Percentiles rank a stretch among this genome's conserved stretches.
phyloP scores from a whole-genome alignment of 139 green algal genomes.

The Astrephomene gubernaculifera region DNA sequence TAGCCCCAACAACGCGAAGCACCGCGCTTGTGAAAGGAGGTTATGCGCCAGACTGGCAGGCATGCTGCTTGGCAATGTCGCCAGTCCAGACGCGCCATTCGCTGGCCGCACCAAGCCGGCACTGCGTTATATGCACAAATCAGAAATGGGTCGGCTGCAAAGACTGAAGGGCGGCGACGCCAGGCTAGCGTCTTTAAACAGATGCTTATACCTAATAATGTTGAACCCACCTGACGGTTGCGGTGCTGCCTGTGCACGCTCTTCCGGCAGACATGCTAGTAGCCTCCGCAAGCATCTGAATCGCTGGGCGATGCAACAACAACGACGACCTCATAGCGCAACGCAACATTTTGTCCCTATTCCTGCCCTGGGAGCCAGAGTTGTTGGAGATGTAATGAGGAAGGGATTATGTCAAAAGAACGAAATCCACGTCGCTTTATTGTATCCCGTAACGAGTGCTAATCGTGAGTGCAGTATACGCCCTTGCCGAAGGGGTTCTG shows the following conservation, averaged over 20 bases:
- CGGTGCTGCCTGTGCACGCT: not conserved
- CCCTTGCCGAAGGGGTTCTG: too few species aligned
- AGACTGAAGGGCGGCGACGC: not conserved
- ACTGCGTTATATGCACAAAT: not conserved
- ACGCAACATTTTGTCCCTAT: not conserved
- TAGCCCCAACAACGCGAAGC: slow-evolving; percentile 26
- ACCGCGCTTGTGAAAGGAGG: slow-evolving; percentile 7
- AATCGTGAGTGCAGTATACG: too few species aligned
- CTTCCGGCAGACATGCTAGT: too few species aligned
- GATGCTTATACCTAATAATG: not conserved
- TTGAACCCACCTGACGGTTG: not conserved
- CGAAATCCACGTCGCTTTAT: too few species aligned
- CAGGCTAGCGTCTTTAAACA: not conserved
- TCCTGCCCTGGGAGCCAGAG: too few species aligned
- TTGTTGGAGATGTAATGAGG: too few species aligned
- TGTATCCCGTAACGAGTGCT: too few species aligned
- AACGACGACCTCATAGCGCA: not conserved
- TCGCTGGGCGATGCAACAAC: slow-evolving; percentile 4
- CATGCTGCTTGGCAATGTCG: not conserved
- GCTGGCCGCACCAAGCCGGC: not conserved
- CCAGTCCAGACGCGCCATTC: not conserved
- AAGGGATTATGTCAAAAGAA: too few species aligned
- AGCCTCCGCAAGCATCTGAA: not conserved
- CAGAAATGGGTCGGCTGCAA: too few species aligned
- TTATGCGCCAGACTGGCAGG: not conserved